Conservation (phyloP, 768 basidiomycete genomes). For the Rhodocollybia butyracea region DNA sequence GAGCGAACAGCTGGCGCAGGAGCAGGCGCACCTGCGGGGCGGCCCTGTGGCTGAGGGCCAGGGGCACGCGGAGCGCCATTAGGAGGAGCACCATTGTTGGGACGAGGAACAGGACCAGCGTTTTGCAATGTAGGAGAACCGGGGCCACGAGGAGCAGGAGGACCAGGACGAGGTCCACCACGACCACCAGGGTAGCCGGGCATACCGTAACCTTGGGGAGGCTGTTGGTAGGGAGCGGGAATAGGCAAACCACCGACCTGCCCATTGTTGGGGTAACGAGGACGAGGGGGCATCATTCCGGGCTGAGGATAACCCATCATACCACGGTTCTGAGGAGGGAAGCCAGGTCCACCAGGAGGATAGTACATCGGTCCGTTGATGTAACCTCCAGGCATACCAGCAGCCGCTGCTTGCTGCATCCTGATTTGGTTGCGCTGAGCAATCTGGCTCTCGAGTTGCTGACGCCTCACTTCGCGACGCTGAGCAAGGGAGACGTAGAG, state of each 20-base stretch:
- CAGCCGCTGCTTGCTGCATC: constrained; percentile 92
- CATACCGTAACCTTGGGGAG: constrained; percentile 73
- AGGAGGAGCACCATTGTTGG: constrained; percentile 55
- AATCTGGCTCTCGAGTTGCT: constrained; percentile 98
- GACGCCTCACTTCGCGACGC: constrained; percentile 95
- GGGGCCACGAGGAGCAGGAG: constrained; percentile 63
- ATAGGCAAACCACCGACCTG: constrained; percentile 78
- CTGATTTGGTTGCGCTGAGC: constrained; percentile 97
- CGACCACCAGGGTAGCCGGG: constrained; percentile 58
- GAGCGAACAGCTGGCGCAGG: constrained; percentile 32
- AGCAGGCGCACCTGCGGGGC: constrained; percentile 36
- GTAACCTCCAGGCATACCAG: constrained; percentile 79
- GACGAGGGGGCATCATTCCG: constrained; percentile 84
- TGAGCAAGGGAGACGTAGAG: constrained; percentile 98
- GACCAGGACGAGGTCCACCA: constrained; percentile 47
- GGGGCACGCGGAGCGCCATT: constrained; percentile 51
- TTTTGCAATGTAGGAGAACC: constrained; percentile 63
- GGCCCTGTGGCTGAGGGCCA: constrained; percentile 39
- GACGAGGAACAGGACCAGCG: constrained; percentile 62
- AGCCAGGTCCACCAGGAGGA: constrained; percentile 73
- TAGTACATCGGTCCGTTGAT: constrained; percentile 88
- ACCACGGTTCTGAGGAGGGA: constrained; percentile 78
- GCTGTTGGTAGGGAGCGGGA: constrained; percentile 68
- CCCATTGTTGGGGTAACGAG: constrained; percentile 73
- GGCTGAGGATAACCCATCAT: constrained; percentile 84